Evolutionary conservation across 2,329 filamentous ascomycete genomes (phyloP).

Genomic region (Neoascochyta sp.): DNA sequence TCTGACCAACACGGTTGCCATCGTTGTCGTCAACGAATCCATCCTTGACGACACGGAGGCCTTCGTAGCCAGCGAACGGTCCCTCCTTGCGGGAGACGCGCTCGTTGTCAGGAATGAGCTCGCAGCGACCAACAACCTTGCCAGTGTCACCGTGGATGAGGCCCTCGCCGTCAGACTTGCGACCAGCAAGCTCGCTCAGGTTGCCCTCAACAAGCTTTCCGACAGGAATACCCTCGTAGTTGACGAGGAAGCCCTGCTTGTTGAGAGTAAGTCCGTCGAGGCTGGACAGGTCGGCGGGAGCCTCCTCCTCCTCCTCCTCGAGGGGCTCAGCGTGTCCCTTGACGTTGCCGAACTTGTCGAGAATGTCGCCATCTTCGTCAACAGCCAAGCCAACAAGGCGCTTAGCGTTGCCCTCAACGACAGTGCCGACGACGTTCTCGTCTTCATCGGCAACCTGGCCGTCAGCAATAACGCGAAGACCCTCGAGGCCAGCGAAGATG

Average conservation of each 20-base stretch:
- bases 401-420: conserved; percentile 58
- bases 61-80: conserved; percentile 64
- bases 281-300: conserved; percentile 49
- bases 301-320: conserved; percentile 44
- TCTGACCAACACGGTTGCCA: conserved; percentile 69
- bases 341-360: conserved; percentile 60
- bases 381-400: conserved; percentile 57
- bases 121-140: conserved; percentile 55
- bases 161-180: conserved; percentile 54
- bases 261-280: conserved; percentile 54
- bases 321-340: conserved; percentile 58
- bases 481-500: conserved; percentile 49
- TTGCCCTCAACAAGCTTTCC: conserved; percentile 56
- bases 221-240: conserved; percentile 52
- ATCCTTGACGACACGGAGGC: conserved; percentile 64
- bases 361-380: conserved; percentile 60
- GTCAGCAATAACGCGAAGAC: conserved; percentile 47
- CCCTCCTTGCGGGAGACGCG: conserved; percentile 58
- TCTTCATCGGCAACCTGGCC: conserved; percentile 51
- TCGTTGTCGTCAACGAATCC: conserved; percentile 73
- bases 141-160: conserved; percentile 55
- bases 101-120: conserved; percentile 56
- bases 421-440: conserved; percentile 50
- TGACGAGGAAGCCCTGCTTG: conserved; percentile 57
- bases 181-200: conserved; percentile 54